phyloP scores from a whole-genome alignment of 164 flowering plant species.

The Macadamia integrifolia region DNA sequence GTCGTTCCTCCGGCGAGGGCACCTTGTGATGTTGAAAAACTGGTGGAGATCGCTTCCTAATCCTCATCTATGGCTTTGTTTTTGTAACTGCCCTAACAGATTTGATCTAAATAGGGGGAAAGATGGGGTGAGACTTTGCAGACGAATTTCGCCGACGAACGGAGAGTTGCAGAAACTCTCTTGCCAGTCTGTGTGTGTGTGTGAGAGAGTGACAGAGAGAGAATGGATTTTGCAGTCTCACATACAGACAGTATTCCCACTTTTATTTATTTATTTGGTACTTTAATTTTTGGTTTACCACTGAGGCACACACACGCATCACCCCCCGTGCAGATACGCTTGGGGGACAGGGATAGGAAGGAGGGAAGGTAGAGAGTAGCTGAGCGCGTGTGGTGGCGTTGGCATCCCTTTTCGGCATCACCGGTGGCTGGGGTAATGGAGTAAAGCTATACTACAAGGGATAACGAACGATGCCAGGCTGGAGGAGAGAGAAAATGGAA shows the following conservation, averaged over 20 bases:
- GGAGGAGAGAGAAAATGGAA: no score
- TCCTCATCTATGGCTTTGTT: constrained; percentile 1
- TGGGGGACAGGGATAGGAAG: no score
- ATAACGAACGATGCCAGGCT: no score
- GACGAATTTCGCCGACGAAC: not conserved
- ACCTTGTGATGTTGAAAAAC: not conserved
- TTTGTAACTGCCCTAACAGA: not conserved
- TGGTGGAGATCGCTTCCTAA: constrained; percentile 3
- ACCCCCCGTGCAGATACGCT: not conserved
- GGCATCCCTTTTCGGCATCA: not conserved
- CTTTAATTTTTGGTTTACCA: no score
- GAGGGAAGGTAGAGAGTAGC: not conserved
- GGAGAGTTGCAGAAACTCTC: not conserved
- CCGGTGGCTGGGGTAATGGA: not conserved
- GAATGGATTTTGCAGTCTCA: not conserved
- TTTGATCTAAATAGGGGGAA: not conserved
- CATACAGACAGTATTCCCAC: not conserved
- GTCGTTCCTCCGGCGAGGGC: not conserved
- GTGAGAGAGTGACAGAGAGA: no score
- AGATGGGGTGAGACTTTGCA: not conserved
- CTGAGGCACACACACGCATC: not conserved
- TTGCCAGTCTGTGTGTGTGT: no score
- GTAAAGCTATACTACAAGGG: not conserved
- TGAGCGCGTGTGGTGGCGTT: not conserved
- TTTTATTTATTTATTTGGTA: no score